A percentile compares a stretch with the other conserved stretches of the same genome.
Conservation (phyloP, 1,139 yeast genomes). For the Pichia inconspicua region DNA sequence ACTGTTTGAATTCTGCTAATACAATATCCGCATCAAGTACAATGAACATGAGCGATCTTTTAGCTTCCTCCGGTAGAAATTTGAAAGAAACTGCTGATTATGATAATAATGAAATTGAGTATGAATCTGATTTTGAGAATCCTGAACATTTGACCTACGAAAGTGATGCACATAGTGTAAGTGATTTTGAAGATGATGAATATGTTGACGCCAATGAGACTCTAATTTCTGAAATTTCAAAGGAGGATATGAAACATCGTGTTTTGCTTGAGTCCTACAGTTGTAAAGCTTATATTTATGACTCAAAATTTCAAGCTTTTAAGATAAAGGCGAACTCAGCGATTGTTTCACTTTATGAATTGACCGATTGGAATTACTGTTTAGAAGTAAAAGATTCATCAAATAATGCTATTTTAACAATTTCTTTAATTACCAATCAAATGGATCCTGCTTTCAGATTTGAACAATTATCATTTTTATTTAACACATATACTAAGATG, state of each 20-base stretch:
- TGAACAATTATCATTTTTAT: constrained; percentile 52
- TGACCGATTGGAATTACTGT: constrained; percentile 47
- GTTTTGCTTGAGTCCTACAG: constrained; percentile 12
- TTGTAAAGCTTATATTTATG: constrained; percentile 34
- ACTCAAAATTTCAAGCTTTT: constrained; percentile 46
- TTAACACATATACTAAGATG: constrained; percentile 44
- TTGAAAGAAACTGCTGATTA: constrained; percentile 8
- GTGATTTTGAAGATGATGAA: constrained; percentile 20
- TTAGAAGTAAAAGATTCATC: constrained; percentile 33
- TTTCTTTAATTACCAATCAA: constrained; percentile 38
- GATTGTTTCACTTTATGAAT: constrained; percentile 36
- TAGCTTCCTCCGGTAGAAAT: constrained; percentile 3
- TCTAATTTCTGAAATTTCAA: constrained; percentile 16
- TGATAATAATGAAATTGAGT: constrained; percentile 14
- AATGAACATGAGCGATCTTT: constrained; percentile 4
- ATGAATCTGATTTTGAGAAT: neutral
- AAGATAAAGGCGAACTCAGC: constrained; percentile 33
- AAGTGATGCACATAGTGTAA: constrained; percentile 19
- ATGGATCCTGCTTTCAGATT: constrained; percentile 62
- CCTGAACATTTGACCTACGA: constrained; percentile 7
- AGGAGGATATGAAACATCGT: neutral
- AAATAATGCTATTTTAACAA: constrained; percentile 29
- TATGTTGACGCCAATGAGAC: constrained; percentile 24
- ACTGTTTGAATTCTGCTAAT: constrained; percentile 7
- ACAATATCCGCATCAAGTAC: constrained; percentile 5